Percentiles rank a stretch among this genome's conserved stretches.
phyloP scores from a whole-genome alignment of 352 stramenopile genomes.

The Globisporangium mamillatum region DNA sequence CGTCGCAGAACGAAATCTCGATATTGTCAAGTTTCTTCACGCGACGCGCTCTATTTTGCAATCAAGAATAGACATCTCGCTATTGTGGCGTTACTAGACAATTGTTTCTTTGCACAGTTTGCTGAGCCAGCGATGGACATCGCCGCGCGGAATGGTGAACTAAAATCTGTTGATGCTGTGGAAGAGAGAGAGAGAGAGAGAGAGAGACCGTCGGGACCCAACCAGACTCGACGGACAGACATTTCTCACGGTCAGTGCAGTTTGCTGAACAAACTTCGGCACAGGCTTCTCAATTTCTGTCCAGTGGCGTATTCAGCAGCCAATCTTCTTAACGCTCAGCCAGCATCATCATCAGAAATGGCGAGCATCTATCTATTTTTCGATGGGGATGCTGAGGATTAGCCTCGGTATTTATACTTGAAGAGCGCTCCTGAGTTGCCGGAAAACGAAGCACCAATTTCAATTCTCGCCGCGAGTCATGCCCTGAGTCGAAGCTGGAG shows the following conservation, averaged over 20 bases:
- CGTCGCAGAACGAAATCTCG: background rate
- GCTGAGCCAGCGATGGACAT: background rate
- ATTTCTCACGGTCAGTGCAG: background rate
- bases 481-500: background rate
- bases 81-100: too few species aligned
- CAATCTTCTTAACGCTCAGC: background rate
- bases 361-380: background rate
- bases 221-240: background rate
- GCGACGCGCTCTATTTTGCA: too few species aligned
- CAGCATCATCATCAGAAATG: background rate
- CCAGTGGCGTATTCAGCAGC: background rate
- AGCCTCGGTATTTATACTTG: slow-evolving; percentile 1
- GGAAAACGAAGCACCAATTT: background rate
- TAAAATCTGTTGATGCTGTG: background rate
- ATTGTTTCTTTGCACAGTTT: background rate
- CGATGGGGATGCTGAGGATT: background rate
- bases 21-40: background rate
- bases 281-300: background rate
- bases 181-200: background rate
- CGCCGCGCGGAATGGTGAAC: background rate
- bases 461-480: background rate
- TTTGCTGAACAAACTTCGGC: background rate
- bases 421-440: background rate
- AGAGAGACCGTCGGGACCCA: background rate
- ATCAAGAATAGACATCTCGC: too few species aligned